Evolutionary conservation across 495 filamentous ascomycete genomes (phyloP).

Genomic region (Penicillium egyptiacum): DNA sequence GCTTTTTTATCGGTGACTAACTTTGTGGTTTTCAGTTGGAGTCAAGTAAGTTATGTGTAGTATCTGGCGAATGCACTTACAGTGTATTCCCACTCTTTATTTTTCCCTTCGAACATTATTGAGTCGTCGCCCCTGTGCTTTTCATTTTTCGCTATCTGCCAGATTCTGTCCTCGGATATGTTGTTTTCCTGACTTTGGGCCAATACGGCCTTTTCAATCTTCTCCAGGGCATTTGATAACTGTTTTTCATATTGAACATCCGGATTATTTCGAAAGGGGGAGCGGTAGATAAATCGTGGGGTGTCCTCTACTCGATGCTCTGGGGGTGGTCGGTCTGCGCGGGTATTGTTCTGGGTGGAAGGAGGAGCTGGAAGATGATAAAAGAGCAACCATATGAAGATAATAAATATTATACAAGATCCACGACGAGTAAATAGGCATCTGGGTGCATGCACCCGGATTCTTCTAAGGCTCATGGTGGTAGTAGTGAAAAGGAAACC

Average conservation of each 20-base stretch:
- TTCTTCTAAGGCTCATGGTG: not conserved
- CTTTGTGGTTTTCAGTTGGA: conserved; percentile 14
- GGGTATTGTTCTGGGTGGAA: conserved; percentile 3
- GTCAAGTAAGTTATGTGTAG: not conserved
- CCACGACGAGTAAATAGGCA: not conserved
- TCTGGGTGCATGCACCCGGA: not conserved
- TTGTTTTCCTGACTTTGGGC: not conserved
- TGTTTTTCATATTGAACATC: not conserved
- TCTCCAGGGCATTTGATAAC: not conserved
- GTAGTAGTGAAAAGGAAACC: not conserved
- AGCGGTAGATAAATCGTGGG: not conserved
- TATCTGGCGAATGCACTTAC: not conserved
- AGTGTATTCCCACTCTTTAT: not conserved
- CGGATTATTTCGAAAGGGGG: not conserved
- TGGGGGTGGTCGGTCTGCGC: conserved; percentile 3
- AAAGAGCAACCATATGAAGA: conserved; percentile 4
- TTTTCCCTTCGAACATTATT: not conserved
- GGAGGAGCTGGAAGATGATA: conserved; percentile 6
- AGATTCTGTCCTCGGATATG: not conserved
- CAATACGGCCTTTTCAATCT: not conserved
- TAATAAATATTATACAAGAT: not conserved
- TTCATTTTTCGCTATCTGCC: conserved; percentile 3
- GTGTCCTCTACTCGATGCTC: not conserved
- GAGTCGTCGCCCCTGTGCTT: not conserved
- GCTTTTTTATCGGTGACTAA: conserved; percentile 33